These are phyloP conservation scores for Triglochin maritima DNA, from an alignment of 106 monocot genomes.

Conservation along the genomic window DNA sequence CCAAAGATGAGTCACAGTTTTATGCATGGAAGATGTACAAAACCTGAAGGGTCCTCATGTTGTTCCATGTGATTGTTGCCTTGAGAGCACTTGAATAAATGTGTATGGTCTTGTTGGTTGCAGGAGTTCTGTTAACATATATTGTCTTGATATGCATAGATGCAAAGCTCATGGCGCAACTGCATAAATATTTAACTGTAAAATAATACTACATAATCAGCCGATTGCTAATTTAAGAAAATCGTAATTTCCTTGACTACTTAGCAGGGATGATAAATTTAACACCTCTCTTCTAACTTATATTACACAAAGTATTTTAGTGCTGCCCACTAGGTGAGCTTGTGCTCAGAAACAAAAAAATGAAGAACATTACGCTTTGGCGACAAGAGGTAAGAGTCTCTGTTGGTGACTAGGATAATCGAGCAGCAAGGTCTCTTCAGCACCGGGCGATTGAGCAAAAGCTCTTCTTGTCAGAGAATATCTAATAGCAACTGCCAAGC, in stretches of 20 bases:
- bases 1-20: background rate
- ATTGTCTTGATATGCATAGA: slow-evolving; percentile 51
- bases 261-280: too few species aligned
- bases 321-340: background rate
- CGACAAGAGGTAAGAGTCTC: slow-evolving; percentile 83
- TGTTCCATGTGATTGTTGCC: slow-evolving; percentile 77
- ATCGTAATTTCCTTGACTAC: too few species aligned
- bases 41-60: slow-evolving; percentile 93
- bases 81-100: slow-evolving; percentile 90
- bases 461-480: slow-evolving; percentile 83
- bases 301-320: background rate
- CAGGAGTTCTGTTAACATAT: slow-evolving; percentile 66
- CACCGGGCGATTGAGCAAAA: slow-evolving; percentile 50
- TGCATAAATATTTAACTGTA: slow-evolving; percentile 11
- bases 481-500: slow-evolving; percentile 70
- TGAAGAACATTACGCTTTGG: slow-evolving; percentile 52
- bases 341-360: background rate
- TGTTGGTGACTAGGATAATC: slow-evolving; percentile 92
- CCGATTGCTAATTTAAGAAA: background rate
- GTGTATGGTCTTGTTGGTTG: slow-evolving; percentile 55
- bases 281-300: too few species aligned
- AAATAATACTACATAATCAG: background rate
- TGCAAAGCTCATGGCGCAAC: slow-evolving; percentile 78
- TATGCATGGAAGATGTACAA: background rate
- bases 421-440: slow-evolving; percentile 62